Evolutionary conservation across 1,139 yeast species (phyloP).

Genomic region (Fermentozyma sake): DNA sequence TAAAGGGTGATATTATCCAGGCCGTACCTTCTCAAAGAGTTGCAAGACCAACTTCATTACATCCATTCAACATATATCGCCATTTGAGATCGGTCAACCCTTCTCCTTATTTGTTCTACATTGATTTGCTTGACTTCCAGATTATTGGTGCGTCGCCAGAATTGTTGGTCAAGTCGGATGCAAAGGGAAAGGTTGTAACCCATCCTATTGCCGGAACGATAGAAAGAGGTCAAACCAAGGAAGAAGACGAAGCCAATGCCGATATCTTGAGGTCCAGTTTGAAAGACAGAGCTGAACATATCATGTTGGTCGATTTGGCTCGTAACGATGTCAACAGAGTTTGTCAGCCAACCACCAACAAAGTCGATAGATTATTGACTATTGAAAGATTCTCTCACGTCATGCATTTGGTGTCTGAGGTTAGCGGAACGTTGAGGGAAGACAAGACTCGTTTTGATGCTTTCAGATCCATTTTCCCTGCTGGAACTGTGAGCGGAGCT

Average conservation of each 20-base stretch:
- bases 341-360: slow-evolving; percentile 81
- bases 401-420: slow-evolving; percentile 93
- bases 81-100: slow-evolving; percentile 95
- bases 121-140: slow-evolving; percentile 88
- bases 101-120: slow-evolving; percentile 91
- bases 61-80: slow-evolving; percentile 93
- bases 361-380: slow-evolving; percentile 81
- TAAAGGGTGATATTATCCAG: slow-evolving; percentile 90
- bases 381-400: slow-evolving; percentile 97
- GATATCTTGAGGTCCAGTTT: slow-evolving; percentile 66
- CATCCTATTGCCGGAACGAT: slow-evolving; percentile 99
- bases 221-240: slow-evolving; percentile 80
- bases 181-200: slow-evolving; percentile 69
- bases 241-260: slow-evolving; percentile 87
- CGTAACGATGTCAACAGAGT: slow-evolving; percentile 92
- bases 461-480: slow-evolving; percentile 94
- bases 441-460: slow-evolving; percentile 94
- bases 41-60: slow-evolving; percentile 89
- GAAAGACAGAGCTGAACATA: slow-evolving; percentile 96
- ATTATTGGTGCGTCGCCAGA: slow-evolving; percentile 98
- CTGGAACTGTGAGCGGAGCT: slow-evolving; percentile 98
- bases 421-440: slow-evolving; percentile 79
- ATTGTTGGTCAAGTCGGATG: slow-evolving; percentile 76
- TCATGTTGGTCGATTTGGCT: slow-evolving; percentile 96
- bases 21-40: slow-evolving; percentile 98